Evolutionary conservation across 768 basidiomycete species (phyloP).

Genomic region (Zangia roseola): DNA sequence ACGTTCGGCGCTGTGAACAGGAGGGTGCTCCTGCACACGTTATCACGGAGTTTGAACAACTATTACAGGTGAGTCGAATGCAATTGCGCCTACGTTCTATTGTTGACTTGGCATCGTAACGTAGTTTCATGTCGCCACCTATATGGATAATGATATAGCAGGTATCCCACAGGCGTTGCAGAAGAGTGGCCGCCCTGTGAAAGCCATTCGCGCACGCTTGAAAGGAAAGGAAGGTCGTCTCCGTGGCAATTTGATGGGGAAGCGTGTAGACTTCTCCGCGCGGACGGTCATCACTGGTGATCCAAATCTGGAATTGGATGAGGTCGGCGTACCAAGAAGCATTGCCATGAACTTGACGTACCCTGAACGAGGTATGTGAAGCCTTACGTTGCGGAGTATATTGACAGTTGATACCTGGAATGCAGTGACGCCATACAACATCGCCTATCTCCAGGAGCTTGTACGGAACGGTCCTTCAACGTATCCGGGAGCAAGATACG

Average conservation of each 20-base stretch:
- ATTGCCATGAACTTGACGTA: constrained; percentile 98
- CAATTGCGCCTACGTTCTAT: neutral
- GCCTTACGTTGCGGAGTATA: neutral
- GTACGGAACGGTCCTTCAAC: constrained; percentile 93
- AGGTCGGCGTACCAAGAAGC: constrained; percentile 92
- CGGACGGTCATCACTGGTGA: constrained; percentile 99
- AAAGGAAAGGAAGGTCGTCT: constrained; percentile 99
- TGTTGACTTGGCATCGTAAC: neutral
- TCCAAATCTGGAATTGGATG: constrained; percentile 93
- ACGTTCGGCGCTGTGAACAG: constrained; percentile 88
- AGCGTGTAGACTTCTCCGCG: constrained; percentile 98
- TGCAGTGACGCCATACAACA: constrained; percentile 95
- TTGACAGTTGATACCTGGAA: constrained; percentile 9
- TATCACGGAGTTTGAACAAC: constrained; percentile 92
- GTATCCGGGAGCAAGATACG: constrained; percentile 96
- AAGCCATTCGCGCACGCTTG: constrained; percentile 95
- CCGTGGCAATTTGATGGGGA: constrained; percentile 98
- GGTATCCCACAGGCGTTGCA: constrained; percentile 97
- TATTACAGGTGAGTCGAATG: constrained; percentile 73
- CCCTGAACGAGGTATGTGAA: constrained; percentile 82
- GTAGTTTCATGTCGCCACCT: constrained; percentile 97
- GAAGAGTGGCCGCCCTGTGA: constrained; percentile 96
- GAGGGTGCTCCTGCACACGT: constrained; percentile 97
- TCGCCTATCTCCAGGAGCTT: constrained; percentile 88
- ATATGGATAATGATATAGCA: constrained; percentile 99